Percentiles rank a stretch among this genome's conserved stretches.
These are phyloP conservation scores for Chloropicon primus DNA, from an alignment of 139 green algal genomes.

Conservation along the genomic window DNA sequence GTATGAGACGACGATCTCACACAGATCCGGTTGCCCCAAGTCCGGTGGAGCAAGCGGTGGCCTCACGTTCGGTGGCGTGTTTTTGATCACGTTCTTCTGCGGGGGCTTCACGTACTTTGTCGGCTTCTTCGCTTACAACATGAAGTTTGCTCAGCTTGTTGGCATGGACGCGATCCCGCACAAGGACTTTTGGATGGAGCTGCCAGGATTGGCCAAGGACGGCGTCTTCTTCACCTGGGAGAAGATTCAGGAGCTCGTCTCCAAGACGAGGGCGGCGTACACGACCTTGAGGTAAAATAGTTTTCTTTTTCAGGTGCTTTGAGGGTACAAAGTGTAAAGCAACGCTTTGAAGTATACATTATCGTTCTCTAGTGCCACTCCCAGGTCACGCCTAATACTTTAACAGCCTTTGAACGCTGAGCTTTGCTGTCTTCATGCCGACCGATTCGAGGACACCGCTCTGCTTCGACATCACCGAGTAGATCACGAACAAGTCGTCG, in stretches of 20 bases:
- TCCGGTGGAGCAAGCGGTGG: background rate
- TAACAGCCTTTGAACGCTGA: background rate
- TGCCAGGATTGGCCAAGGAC: background rate
- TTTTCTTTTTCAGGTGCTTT: too few relatives aligned
- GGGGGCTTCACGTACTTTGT: background rate
- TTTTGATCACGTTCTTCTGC: background rate
- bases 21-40: background rate
- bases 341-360: too few relatives aligned
- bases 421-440: background rate
- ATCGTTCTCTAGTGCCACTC: too few relatives aligned
- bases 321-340: too few relatives aligned
- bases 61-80: background rate
- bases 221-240: background rate
- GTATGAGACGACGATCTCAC: background rate
- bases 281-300: background rate
- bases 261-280: background rate
- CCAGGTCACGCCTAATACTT: background rate
- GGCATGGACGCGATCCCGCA: background rate
- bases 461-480: conserved; percentile 7
- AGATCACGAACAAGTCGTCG: conserved; percentile 4
- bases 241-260: background rate
- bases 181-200: background rate
- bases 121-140: background rate
- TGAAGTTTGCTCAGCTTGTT: background rate
- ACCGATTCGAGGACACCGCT: background rate